Conservation (phyloP, 108 stramenopile species). For the Thalassiosira profunda region DNA sequence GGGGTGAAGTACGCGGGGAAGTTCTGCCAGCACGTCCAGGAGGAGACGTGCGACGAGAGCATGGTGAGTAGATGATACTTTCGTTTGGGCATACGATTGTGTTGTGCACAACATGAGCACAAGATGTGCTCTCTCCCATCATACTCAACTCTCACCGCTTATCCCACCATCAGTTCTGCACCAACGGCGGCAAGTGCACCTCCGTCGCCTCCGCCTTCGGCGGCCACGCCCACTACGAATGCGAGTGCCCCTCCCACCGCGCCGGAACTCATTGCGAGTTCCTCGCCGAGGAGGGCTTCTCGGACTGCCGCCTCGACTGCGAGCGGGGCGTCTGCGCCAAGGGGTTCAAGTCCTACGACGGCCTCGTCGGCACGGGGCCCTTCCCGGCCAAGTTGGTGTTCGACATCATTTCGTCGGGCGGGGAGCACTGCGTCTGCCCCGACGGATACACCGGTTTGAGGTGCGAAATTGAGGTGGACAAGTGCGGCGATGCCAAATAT, state of each 20-base stretch:
- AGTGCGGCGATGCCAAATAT: slow-evolving; percentile 22
- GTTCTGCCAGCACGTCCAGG: slow-evolving; percentile 41
- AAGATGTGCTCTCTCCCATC: too few species aligned
- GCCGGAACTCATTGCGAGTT: slow-evolving; percentile 42
- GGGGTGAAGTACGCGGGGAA: slow-evolving; percentile 28
- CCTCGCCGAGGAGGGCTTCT: slow-evolving; percentile 10
- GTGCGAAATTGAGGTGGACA: slow-evolving; percentile 39
- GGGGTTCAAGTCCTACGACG: slow-evolving; percentile 33
- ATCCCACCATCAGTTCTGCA: too few species aligned
- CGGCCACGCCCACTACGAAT: slow-evolving; percentile 7
- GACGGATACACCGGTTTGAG: slow-evolving; percentile 34
- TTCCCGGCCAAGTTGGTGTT: slow-evolving; percentile 20
- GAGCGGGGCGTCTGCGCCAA: slow-evolving; percentile 36
- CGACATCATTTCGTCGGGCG: slow-evolving; percentile 30
- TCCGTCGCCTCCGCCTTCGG: not conserved
- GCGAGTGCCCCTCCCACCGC: slow-evolving; percentile 23
- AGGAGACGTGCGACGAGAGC: slow-evolving; percentile 28
- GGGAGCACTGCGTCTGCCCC: slow-evolving; percentile 49
- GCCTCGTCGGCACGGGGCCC: slow-evolving; percentile 28
- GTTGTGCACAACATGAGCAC: too few species aligned
- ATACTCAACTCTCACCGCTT: too few species aligned
- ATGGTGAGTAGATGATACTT: too few species aligned
- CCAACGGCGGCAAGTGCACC: slow-evolving; percentile 36
- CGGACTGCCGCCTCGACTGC: slow-evolving; percentile 24
- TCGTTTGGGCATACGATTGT: too few species aligned